phyloP scores from a whole-genome alignment of 495 filamentous ascomycete genomes.

The Melanomma pulvis-pyrius region DNA sequence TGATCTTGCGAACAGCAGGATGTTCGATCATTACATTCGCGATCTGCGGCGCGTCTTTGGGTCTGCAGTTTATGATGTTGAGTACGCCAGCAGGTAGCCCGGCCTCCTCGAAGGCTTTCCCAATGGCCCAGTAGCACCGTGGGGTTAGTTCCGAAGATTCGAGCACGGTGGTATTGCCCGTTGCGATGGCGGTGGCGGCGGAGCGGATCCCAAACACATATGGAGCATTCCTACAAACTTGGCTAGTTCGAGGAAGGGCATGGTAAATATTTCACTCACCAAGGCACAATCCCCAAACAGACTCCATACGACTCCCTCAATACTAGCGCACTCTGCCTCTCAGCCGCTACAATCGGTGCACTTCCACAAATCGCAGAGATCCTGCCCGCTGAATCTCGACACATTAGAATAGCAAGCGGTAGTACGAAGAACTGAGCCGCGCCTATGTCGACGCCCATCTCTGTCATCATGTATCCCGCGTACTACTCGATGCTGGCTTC shows the following conservation, averaged over 20 bases:
- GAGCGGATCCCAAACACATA: constrained; percentile 48
- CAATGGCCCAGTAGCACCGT: constrained; percentile 70
- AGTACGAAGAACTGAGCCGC: constrained; percentile 59
- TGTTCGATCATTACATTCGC: constrained; percentile 61
- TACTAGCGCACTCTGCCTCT: constrained; percentile 65
- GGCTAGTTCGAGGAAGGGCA: background rate
- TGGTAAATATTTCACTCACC: constrained; percentile 38
- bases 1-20: constrained; percentile 59
- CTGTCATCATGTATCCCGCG: constrained; percentile 61
- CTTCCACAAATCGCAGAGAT: constrained; percentile 60
- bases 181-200: constrained; percentile 72
- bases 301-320: constrained; percentile 81
- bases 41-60: constrained; percentile 55
- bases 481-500: constrained; percentile 63
- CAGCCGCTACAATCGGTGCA: constrained; percentile 58
- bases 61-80: constrained; percentile 58
- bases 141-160: constrained; percentile 79
- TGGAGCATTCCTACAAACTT: constrained; percentile 43
- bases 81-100: constrained; percentile 65
- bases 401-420: constrained; percentile 54
- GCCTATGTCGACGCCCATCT: constrained; percentile 61
- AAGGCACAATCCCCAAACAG: constrained; percentile 79
- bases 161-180: constrained; percentile 74
- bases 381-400: constrained; percentile 71
- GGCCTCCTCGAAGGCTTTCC: constrained; percentile 69